Evolutionary conservation across 805 yeast species (phyloP).

Genomic region (Candida krabiensis): DNA sequence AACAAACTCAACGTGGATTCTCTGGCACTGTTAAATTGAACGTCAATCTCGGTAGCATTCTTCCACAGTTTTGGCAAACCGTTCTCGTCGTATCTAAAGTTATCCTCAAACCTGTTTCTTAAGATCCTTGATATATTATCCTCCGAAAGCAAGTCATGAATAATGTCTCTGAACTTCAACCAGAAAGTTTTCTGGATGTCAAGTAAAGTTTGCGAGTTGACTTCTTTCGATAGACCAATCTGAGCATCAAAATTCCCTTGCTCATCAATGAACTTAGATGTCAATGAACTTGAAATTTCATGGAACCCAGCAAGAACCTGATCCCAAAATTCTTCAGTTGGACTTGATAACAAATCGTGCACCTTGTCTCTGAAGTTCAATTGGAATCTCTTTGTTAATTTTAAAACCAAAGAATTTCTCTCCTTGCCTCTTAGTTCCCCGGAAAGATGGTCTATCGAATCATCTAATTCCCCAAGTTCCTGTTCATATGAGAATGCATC

Average conservation of each 20-base stretch:
- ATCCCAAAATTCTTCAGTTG: conserved; percentile 63
- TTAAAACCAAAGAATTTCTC: conserved; percentile 40
- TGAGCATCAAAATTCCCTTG: conserved; percentile 54
- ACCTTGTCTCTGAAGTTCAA: conserved; percentile 51
- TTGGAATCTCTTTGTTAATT: conserved; percentile 46
- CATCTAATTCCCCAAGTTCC: conserved; percentile 35
- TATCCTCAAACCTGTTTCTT: conserved; percentile 79
- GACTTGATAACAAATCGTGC: conserved; percentile 46
- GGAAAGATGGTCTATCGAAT: conserved; percentile 28
- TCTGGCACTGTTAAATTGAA: conserved; percentile 59
- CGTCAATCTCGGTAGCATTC: conserved; percentile 70
- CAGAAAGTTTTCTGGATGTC: conserved; percentile 59
- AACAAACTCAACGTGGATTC: conserved; percentile 54
- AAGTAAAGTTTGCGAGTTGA: conserved; percentile 41
- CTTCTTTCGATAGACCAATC: conserved; percentile 53
- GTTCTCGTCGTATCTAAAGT: conserved; percentile 77
- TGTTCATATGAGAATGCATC: conserved; percentile 33
- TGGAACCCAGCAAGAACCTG: conserved; percentile 46
- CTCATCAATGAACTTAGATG: conserved; percentile 30
- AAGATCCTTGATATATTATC: conserved; percentile 66
- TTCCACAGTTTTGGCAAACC: conserved; percentile 85
- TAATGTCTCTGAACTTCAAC: conserved; percentile 56
- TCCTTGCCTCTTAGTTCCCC: conserved; percentile 40
- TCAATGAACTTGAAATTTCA: conserved; percentile 27
- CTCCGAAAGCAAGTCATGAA: conserved; percentile 62